Base-by-base conservation (phyloP, 768 basidiomycete genomes). In the Nidularia sp. region DNA sequence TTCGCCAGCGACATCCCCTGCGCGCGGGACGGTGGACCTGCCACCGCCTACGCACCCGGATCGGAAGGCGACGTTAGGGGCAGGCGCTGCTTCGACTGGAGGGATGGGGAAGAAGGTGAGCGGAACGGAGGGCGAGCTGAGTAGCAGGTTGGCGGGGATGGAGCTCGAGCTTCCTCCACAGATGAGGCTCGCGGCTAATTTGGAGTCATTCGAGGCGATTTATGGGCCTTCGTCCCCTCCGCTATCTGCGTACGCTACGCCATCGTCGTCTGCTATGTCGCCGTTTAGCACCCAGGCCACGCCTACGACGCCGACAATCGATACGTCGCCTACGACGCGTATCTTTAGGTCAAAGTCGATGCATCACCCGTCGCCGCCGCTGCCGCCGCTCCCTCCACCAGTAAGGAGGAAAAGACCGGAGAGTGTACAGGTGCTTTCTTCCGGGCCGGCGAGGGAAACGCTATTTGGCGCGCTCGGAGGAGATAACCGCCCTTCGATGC, bases 321-420 rank as follows among this genome's bases (percentile, higher is more conserved):
- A 58, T 44, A 53, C 56, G 25, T 67, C 68, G 2, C 68, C 71
- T n/a, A 66, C 65, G 2, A 50, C 63, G 1, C 73, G 80, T 9
- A 68, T 80, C 5, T 72, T 72, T 46, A 74, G 85, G 7, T 81
- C 80, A 35, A 82, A 76, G 57, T 83, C 83, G 0, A 59, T 85
- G 64, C 78, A 82, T 60, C 74, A 79, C 52, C 66, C 70, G 1
- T 66, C 70, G 32, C 63, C 73, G 1, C 66, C 73, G 0, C 57
- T 62, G 2, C 58, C 69, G 1, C 66, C 66, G 3, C 51, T 57
- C 34, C 68, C 68, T 7, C 82, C 80, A 0, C 79, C 80, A 1
- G 64, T 71, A 4, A 70, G 78, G 6, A 68, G 79, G 7, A 77
- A 71, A 45, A 73, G 86, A 1, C 87, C 86, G 0, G 85, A 87